Percentiles rank a stretch among this genome's conserved stretches.
These are phyloP conservation scores for Lablab purpureus DNA, from an alignment of 306 rosid species.

Conservation along the genomic window DNA sequence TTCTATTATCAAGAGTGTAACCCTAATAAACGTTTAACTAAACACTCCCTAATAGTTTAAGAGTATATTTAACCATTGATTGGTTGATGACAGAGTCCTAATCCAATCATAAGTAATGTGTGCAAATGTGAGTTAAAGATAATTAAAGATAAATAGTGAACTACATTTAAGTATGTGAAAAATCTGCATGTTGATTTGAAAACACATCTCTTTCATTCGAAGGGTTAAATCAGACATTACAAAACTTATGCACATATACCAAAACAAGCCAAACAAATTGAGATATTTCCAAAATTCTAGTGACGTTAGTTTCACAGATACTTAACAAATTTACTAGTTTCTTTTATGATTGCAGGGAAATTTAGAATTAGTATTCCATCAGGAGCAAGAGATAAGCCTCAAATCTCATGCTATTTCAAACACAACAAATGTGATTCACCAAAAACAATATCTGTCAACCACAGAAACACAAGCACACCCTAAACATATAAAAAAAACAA, in stretches of 20 bases:
- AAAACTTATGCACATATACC: slow-evolving; percentile 1
- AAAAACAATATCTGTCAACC: slow-evolving; percentile 3
- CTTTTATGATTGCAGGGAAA: neutral
- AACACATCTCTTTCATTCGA: neutral
- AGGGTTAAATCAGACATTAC: neutral
- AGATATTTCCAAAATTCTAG: slow-evolving; percentile 2
- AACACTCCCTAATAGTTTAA: no score
- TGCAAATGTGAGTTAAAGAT: neutral
- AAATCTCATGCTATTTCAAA: slow-evolving; percentile 15
- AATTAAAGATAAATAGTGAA: neutral
- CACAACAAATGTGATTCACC: neutral
- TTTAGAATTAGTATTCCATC: slow-evolving; percentile 11
- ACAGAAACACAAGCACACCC: slow-evolving; percentile 1
- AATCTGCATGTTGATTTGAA: slow-evolving; percentile 1
- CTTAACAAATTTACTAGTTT: slow-evolving; percentile 1
- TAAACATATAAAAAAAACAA: neutral
- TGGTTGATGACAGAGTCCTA: neutral
- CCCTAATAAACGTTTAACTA: no score
- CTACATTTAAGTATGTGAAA: neutral
- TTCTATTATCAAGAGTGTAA: no score
- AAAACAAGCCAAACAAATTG: neutral
- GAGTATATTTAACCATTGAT: neutral
- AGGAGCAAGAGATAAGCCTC: neutral
- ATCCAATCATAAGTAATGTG: neutral
- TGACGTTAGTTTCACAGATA: slow-evolving; percentile 1